Conservation (phyloP, 129 eudicot genomes). For the Silybum marianum region DNA sequence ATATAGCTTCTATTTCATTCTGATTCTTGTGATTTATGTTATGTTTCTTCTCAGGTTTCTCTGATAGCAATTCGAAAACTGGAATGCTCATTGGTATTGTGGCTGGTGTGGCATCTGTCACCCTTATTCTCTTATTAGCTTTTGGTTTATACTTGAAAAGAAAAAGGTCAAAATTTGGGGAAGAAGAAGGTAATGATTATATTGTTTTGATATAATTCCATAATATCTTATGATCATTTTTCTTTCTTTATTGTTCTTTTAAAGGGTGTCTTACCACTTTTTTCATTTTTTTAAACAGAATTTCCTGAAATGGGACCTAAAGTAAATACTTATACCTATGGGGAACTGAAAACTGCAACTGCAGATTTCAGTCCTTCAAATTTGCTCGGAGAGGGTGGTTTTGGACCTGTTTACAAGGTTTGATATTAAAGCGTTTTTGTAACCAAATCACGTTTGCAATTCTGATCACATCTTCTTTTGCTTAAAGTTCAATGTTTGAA, state of each 20-base stretch:
- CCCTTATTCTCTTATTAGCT: conserved; percentile 24
- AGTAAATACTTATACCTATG: conserved; percentile 52
- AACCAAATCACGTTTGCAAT: background rate
- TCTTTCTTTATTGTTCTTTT: background rate
- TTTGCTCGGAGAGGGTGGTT: conserved; percentile 54
- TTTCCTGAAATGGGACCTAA: conserved; percentile 50
- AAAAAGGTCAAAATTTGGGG: conserved; percentile 27
- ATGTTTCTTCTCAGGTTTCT: background rate
- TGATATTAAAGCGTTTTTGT: background rate
- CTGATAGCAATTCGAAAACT: conserved; percentile 34
- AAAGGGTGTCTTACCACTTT: background rate
- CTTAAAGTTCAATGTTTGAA: background rate
- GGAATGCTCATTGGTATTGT: conserved; percentile 50
- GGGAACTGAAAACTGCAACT: conserved; percentile 44
- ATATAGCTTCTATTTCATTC: too few relatives aligned
- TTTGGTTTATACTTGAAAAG: conserved; percentile 35
- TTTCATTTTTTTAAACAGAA: conserved; percentile 21
- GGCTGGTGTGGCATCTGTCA: conserved; percentile 30
- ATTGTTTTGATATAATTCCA: background rate
- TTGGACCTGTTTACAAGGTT: conserved; percentile 55
- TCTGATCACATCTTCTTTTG: background rate
- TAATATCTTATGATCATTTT: background rate
- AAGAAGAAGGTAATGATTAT: conserved; percentile 47
- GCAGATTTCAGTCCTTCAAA: conserved; percentile 43
- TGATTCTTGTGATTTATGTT: background rate